A percentile compares a stretch with the other conserved stretches of the same genome.
phyloP scores from a whole-genome alignment of 345 rosid genomes.

The Citrus medica region DNA sequence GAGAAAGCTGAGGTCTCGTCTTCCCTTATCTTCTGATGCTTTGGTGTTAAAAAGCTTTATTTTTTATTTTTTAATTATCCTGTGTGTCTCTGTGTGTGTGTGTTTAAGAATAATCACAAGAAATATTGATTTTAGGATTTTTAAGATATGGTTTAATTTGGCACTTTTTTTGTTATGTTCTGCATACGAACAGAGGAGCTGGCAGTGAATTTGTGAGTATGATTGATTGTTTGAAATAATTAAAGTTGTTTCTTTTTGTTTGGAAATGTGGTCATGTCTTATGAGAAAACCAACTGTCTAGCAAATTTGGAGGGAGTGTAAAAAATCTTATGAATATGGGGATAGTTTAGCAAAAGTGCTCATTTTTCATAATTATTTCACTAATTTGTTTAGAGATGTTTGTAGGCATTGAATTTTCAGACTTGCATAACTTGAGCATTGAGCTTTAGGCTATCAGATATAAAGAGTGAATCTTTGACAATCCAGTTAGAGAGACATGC shows the following conservation, averaged over 20 bases:
- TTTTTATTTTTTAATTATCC: not conserved
- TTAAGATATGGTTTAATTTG: not conserved
- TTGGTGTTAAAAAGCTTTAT: not conserved
- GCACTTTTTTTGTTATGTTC: not conserved
- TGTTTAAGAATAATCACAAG: not conserved
- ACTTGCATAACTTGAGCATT: not conserved
- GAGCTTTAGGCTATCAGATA: not conserved
- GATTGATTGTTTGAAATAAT: not conserved
- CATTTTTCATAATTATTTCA: not conserved
- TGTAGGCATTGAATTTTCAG: not conserved
- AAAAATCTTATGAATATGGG: not conserved
- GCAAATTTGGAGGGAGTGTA: not conserved
- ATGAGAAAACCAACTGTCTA: not conserved
- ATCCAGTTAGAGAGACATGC: not conserved
- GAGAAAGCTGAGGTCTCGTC: conserved; percentile 68
- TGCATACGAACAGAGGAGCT: not conserved
- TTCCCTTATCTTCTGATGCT: not conserved
- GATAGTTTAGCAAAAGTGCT: not conserved
- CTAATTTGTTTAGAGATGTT: not conserved
- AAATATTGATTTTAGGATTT: not conserved
- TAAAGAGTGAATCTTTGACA: not conserved
- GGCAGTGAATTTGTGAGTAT: not conserved
- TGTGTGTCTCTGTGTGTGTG: no score
- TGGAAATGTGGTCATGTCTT: not conserved
- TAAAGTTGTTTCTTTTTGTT: not conserved